These are phyloP conservation scores for Leishmania turanica DNA, from an alignment of 208 protist species.

Conservation along the genomic window DNA sequence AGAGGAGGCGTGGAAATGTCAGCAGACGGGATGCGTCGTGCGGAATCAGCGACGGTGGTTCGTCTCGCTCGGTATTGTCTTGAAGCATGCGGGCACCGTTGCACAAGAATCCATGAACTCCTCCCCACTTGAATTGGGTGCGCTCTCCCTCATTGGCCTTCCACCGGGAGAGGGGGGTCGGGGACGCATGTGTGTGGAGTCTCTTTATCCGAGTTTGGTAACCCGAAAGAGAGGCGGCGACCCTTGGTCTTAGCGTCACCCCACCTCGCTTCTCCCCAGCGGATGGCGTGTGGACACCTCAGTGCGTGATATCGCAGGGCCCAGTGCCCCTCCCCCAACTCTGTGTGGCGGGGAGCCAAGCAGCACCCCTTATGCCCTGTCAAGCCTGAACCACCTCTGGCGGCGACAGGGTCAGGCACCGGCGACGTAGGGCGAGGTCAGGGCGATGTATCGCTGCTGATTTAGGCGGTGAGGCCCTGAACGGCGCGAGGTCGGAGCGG, in stretches of 20 bases:
- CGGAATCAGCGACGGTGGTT: not conserved
- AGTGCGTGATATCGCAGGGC: not conserved
- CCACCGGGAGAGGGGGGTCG: no score
- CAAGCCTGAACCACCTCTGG: not conserved
- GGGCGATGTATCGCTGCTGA: not conserved
- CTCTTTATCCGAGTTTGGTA: not conserved
- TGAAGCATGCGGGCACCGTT: not conserved
- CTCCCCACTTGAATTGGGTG: no score
- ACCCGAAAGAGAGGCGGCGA: not conserved
- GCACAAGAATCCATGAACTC: not conserved
- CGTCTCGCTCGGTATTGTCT: not conserved
- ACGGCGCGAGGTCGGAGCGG: not conserved
- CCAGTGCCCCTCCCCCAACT: not conserved
- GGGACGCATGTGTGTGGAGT: not conserved
- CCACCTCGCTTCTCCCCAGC: no score
- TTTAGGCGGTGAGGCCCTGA: not conserved
- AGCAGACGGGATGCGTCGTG: not conserved
- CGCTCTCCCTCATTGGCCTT: no score
- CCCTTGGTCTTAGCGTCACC: not conserved
- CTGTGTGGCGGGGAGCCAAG: not conserved
- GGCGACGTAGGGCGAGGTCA: not conserved
- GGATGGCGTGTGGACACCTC: not conserved
- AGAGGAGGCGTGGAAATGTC: not conserved
- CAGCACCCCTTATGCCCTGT: not conserved
- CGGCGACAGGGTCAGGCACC: not conserved